phyloP scores from a whole-genome alignment of 1,139 yeast genomes.

The Candida frijolesensis region DNA sequence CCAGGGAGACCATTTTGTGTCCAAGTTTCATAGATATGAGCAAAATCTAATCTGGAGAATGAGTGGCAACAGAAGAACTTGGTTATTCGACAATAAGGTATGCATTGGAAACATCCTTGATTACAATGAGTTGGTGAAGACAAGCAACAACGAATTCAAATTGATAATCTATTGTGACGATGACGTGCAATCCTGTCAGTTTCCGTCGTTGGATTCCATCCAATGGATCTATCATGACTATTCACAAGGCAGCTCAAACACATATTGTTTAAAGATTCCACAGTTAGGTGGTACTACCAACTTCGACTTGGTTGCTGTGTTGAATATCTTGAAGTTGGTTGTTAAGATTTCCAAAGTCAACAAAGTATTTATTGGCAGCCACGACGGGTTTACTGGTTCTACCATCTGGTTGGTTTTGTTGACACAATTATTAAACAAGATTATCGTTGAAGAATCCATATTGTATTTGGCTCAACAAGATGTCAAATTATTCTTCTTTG shows the following conservation, averaged over 20 bases:
- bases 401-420: conserved; percentile 32
- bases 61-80: conserved; percentile 28
- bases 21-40: conserved; percentile 34
- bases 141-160: conserved; percentile 25
- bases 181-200: conserved; percentile 21
- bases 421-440: conserved; percentile 23
- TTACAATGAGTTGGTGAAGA: conserved; percentile 24
- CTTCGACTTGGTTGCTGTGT: conserved; percentile 27
- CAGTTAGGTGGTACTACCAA: conserved; percentile 24
- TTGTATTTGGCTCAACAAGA: conserved; percentile 18
- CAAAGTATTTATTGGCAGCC: conserved; percentile 36
- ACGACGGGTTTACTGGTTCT: conserved; percentile 46
- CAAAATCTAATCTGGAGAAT: conserved; percentile 41
- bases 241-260: conserved; percentile 10
- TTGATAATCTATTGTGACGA: conserved; percentile 41
- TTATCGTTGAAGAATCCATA: conserved; percentile 28
- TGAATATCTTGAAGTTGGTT: conserved; percentile 36
- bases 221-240: conserved; percentile 16
- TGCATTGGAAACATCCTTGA: conserved; percentile 40
- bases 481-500: conserved; percentile 34
- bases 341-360: conserved; percentile 23
- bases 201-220: conserved; percentile 27
- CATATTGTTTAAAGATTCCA: conserved; percentile 38
- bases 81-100: conserved; percentile 28
- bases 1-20: conserved; percentile 10